Base-by-base conservation (phyloP, 2,329 filamentous ascomycete genomes). In the Aspergillus sp. region DNA sequence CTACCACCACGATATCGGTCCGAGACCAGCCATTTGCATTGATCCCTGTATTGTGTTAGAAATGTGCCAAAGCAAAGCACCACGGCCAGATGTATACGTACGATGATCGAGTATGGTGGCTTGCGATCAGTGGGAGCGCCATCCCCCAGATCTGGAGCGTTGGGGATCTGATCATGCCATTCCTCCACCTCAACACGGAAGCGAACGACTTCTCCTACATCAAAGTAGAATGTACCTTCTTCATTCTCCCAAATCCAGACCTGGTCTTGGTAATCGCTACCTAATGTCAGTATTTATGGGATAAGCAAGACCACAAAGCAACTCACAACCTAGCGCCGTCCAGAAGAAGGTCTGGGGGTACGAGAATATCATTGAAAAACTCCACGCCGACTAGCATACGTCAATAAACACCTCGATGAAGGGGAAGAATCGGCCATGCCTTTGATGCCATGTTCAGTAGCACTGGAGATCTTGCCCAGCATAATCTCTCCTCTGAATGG, bases 401-500 rank as follows among this genome's bases (percentile, higher is more conserved):
- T 49, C 53, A 30, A 19, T 15, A 43, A 31, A 23, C 17, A 50
- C 7, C 11, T 31, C 13, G 13, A 34, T 8, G 11, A 13, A 30
- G 17, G 4, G 13, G 45, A 15, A 41, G 23, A 17, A 15, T 45
- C 15, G 13, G 7, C 23, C 83, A 61, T 77, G 89, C 88, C 83
- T 71, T 88, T 87, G 71, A 96, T 92, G 43, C 91, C 93, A 1
- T 88, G 81, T 7, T 88, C 83, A 1, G 85, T 89, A 41, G 89
- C 89, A 66, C 87, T 89, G 66, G 89, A 89, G 76, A 99, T 97
- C 66, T 88, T 89, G 17, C 91, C 95, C 49, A 91, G 83, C 71
- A 99, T 85, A 62, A 97, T 92, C 76, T 99, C 95, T 52, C 92
- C 92, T 74, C 96, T 96, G 82, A 97, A 98, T 0, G 95, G 95